phyloP scores from a whole-genome alignment of 352 stramenopile genomes.

The Phytophthora kernoviae region DNA sequence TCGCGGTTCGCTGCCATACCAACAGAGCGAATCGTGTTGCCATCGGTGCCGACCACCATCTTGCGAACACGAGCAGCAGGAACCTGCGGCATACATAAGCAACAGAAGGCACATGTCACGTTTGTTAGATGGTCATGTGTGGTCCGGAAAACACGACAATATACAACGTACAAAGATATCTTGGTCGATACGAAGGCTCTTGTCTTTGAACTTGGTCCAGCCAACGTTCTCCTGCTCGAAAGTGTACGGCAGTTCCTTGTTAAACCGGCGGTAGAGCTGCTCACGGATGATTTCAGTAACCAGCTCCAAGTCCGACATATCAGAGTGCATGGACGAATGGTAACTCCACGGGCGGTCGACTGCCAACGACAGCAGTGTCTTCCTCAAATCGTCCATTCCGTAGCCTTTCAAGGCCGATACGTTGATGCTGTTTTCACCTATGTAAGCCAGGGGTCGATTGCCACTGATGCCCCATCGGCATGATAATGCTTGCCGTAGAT shows the following conservation, averaged over 20 bases:
- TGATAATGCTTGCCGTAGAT: conserved; percentile 77
- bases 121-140: not conserved
- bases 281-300: conserved; percentile 90
- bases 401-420: conserved; percentile 79
- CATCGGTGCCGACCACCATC: conserved; percentile 83
- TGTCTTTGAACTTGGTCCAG: conserved; percentile 88
- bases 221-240: conserved; percentile 85
- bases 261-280: conserved; percentile 88
- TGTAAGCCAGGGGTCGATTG: conserved; percentile 72
- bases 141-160: not conserved
- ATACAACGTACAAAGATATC: conserved; percentile 80
- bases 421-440: conserved; percentile 76
- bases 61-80: conserved; percentile 74
- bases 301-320: conserved; percentile 80
- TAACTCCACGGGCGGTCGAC: conserved; percentile 84
- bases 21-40: conserved; percentile 75
- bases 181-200: conserved; percentile 87
- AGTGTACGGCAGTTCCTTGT: conserved; percentile 87
- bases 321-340: conserved; percentile 86
- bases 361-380: conserved; percentile 66
- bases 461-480: conserved; percentile 51
- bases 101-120: conserved; percentile 9
- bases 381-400: conserved; percentile 68
- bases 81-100: conserved; percentile 61
- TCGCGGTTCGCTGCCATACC: conserved; percentile 75